Conservation (phyloP, 139 green algal genomes). For the Tetradesmus obliquus region DNA sequence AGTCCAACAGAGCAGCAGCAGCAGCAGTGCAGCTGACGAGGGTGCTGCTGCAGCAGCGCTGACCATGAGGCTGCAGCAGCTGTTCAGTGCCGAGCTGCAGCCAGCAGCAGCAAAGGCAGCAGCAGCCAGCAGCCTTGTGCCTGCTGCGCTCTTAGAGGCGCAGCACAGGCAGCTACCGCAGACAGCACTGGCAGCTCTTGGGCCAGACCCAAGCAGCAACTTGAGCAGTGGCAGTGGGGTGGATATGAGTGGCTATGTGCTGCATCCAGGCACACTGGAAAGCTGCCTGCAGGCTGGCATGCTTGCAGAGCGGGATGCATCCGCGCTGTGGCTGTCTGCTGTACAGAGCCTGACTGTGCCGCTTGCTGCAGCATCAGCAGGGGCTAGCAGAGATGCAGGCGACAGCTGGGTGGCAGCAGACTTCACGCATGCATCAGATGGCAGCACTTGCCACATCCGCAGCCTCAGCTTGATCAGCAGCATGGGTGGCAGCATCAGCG, state of each 20-base stretch:
- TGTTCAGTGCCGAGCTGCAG: neutral
- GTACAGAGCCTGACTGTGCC: slow-evolving; percentile 51
- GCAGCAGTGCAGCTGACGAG: slow-evolving; percentile 26
- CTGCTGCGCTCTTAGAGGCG: neutral
- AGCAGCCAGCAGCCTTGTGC: neutral
- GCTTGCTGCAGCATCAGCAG: slow-evolving; percentile 20
- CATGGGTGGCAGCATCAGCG: neutral
- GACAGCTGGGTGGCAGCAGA: slow-evolving; percentile 22
- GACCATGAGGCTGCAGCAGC: neutral
- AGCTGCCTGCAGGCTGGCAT: slow-evolving; percentile 23
- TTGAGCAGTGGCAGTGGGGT: neutral
- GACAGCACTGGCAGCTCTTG: neutral
- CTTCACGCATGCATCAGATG: slow-evolving; percentile 15
- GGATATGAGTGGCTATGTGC: slow-evolving; percentile 9
- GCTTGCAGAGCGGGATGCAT: neutral
- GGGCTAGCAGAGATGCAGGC: neutral
- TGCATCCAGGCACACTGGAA: slow-evolving; percentile 23
- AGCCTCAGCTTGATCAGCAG: slow-evolving; percentile 4
- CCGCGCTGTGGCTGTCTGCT: slow-evolving; percentile 27
- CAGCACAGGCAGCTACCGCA: neutral
- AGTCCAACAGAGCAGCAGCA: neutral
- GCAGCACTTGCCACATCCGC: slow-evolving; percentile 25
- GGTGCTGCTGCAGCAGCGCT: neutral
- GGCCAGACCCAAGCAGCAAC: neutral
- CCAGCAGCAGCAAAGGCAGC: neutral